A percentile compares a stretch with the other conserved stretches of the same genome.
Evolutionary conservation across 2,329 filamentous ascomycete species (phyloP).

Genomic region (Xylaria sp.): DNA sequence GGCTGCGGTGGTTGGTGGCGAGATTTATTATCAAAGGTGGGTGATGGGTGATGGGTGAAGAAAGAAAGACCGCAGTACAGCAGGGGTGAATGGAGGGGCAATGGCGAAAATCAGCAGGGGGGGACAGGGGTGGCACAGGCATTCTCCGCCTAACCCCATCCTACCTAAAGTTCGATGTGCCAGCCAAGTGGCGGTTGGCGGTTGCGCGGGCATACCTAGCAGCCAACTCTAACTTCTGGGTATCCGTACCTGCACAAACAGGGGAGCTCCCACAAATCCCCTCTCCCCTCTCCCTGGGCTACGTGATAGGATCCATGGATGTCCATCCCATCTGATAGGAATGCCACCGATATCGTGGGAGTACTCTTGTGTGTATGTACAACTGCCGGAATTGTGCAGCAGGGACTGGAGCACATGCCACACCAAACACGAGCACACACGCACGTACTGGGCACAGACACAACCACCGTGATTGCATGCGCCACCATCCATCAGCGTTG

Average conservation of each 20-base stretch:
- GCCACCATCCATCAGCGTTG: neutral
- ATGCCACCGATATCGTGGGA: too few species aligned
- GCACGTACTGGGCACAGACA: neutral
- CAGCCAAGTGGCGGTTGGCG: neutral
- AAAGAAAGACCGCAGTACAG: neutral
- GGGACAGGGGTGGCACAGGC: neutral
- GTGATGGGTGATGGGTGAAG: neutral
- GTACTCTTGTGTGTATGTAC: neutral
- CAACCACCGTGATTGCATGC: neutral
- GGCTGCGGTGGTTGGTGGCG: neutral
- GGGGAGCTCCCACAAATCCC: neutral
- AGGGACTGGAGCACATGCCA: neutral
- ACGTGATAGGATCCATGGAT: neutral
- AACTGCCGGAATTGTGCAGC: neutral
- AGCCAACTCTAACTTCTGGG: neutral
- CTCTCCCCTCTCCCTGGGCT: too few species aligned
- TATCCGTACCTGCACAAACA: neutral
- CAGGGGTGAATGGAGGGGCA: slow-evolving; percentile 6
- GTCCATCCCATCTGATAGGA: too few species aligned
- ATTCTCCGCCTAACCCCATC: neutral
- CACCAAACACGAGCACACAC: neutral
- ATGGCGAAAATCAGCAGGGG: neutral
- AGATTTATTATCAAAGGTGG: neutral
- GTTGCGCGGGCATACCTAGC: too few species aligned
- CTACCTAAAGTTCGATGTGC: neutral